Percentiles rank a stretch among this genome's conserved stretches.
These are phyloP conservation scores for Colletotrichum liaoningense DNA, from an alignment of 2,329 filamentous ascomycete genomes.

Conservation along the genomic window DNA sequence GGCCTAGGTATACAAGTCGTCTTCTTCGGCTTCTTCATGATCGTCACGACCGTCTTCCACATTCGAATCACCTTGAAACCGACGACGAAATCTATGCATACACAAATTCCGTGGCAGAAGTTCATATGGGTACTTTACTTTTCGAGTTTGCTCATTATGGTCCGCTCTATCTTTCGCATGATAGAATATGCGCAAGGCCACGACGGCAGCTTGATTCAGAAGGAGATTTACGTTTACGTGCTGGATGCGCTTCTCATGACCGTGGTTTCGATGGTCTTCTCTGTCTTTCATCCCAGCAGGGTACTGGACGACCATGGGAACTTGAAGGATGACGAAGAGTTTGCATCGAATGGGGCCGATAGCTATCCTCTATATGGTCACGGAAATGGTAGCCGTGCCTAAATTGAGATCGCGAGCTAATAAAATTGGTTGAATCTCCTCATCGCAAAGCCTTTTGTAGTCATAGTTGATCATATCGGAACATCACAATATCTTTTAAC, in stretches of 20 bases:
- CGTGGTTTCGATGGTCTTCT: conserved; percentile 36
- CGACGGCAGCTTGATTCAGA: conserved; percentile 44
- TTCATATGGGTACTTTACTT: conserved; percentile 41
- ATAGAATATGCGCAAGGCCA: conserved; percentile 53
- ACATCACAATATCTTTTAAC: too few species aligned
- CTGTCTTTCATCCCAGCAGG: conserved; percentile 18
- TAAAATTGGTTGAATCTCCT: too few species aligned
- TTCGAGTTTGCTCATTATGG: conserved; percentile 28
- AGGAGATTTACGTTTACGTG: conserved; percentile 50
- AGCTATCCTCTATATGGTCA: too few species aligned
- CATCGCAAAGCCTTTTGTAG: too few species aligned
- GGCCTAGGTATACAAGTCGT: conserved; percentile 67
- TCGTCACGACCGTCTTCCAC: conserved; percentile 60
- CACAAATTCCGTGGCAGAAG: conserved; percentile 43
- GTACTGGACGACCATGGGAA: neutral
- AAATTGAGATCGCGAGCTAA: too few species aligned
- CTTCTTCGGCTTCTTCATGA: conserved; percentile 65
- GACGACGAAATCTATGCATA: conserved; percentile 27
- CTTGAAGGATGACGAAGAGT: too few species aligned
- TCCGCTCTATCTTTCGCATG: conserved; percentile 53
- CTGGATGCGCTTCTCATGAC: conserved; percentile 51
- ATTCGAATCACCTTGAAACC: conserved; percentile 38
- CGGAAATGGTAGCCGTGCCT: too few species aligned
- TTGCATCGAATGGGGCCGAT: too few species aligned
- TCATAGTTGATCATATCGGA: too few species aligned